Base-by-base conservation (phyloP, 2,329 filamentous ascomycete genomes). In the Cadophora sp. region DNA sequence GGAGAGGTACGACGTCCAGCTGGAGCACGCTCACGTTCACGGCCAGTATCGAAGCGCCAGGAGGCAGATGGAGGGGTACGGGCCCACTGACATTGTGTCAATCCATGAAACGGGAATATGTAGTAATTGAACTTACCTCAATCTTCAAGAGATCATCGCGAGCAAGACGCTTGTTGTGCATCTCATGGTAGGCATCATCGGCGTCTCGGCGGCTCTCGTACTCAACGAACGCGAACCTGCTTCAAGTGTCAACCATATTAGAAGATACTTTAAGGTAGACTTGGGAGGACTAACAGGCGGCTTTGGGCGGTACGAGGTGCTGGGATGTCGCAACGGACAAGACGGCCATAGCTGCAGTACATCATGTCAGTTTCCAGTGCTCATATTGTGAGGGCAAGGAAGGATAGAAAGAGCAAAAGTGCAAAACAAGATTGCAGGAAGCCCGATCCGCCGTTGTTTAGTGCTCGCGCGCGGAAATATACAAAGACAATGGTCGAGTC, bases 151-250 rank as follows among this genome's bases (percentile, higher is more conserved):
- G 84, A 77, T 99, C 96, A 79, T 99, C 96, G 71, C 95, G 91
- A 59, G 94, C 94, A 76, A 99, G 94, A 74, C 95, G 93, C 89
- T 97, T 97, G 86, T 98, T 98, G 80, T 99, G 96, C 96, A 99
- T 99, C 84, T 99, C 96, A 81, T 99, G 93, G 80, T 99, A 99
- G 59, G 96, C 96, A 83, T 99, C 96, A 81, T 99, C 96, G 72
- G 96, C 94, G 85, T 99, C 96, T 76, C 96, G 94, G 77, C 95
- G 93, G 81, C 94, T 97, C 85, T 99, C 96, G 81, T 99, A 99
- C 83, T 99, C 96, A 73, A 99, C 96, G 80, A 99, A 99, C 46
- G 96, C 96, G 81, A 99, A 99, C 75, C 96, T 90, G 72, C 71
- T 82, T 76, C 77, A 76, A 68, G 73, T 78, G 75, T 76, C 75